Conservation (phyloP, 257 asterid genomes). For the Fraxinus pennsylvanica region DNA sequence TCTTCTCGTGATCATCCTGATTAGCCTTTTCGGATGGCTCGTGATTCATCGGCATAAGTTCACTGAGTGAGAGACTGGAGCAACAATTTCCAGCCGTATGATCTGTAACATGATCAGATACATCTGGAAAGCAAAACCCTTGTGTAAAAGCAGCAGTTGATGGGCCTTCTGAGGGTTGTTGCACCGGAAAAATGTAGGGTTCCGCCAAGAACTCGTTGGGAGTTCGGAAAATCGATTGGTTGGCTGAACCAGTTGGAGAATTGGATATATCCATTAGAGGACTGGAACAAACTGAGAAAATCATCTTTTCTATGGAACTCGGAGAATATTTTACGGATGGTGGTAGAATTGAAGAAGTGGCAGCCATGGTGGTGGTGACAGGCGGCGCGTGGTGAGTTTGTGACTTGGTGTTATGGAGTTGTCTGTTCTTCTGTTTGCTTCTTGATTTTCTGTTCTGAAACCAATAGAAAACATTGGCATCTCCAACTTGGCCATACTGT, state of each 20-base stretch:
- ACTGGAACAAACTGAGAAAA: constrained; percentile 35
- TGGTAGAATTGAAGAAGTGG: constrained; percentile 5
- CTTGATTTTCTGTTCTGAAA: constrained; percentile 94
- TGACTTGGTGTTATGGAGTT: constrained; percentile 45
- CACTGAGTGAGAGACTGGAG: constrained; percentile 43
- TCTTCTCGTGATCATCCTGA: constrained; percentile 31
- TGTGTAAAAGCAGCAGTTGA: constrained; percentile 30
- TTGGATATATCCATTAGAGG: constrained; percentile 32
- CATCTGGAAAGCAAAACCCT: constrained; percentile 57
- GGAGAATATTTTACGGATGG: constrained; percentile 65
- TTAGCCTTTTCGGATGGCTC: constrained; percentile 38
- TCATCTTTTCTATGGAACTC: constrained; percentile 47
- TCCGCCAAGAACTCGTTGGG: constrained; percentile 44
- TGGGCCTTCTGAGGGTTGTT: constrained; percentile 28
- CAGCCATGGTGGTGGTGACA: not conserved
- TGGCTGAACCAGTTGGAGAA: constrained; percentile 74
- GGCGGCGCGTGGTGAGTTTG: constrained; percentile 26
- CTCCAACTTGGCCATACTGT: constrained; percentile 93
- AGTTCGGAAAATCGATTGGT: constrained; percentile 51
- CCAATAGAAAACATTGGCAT: constrained; percentile 97
- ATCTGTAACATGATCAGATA: constrained; percentile 3
- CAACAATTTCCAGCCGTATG: constrained; percentile 24
- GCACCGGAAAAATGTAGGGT: constrained; percentile 55
- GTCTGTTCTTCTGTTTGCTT: constrained; percentile 86
- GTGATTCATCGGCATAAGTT: constrained; percentile 53